Evolutionary conservation across 2,329 filamentous ascomycete genomes (phyloP).

Genomic region (Seiridium cupressi): DNA sequence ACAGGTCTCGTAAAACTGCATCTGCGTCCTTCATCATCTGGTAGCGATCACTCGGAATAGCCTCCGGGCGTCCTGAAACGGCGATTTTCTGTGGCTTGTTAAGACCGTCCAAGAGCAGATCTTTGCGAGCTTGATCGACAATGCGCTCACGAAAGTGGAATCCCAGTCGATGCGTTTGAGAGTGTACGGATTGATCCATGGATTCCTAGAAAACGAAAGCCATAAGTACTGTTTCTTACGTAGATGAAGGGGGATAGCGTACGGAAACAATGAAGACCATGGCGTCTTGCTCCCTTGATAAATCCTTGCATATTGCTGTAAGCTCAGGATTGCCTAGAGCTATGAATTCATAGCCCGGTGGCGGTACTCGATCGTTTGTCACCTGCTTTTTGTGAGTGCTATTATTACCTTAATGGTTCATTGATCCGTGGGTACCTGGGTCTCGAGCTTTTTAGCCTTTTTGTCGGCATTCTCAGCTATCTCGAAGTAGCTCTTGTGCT

Average conservation of each 20-base stretch:
- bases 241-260: slow-evolving; percentile 24
- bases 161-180: slow-evolving; percentile 55
- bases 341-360: slow-evolving; percentile 62
- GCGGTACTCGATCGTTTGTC: slow-evolving; percentile 49
- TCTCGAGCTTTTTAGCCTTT: slow-evolving; percentile 59
- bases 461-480: slow-evolving; percentile 64
- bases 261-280: slow-evolving; percentile 69
- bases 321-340: slow-evolving; percentile 61
- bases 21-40: slow-evolving; percentile 64
- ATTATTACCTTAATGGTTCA: not conserved
- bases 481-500: slow-evolving; percentile 63
- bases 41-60: slow-evolving; percentile 56
- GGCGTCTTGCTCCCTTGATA: slow-evolving; percentile 59
- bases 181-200: slow-evolving; percentile 34
- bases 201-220: slow-evolving; percentile 24
- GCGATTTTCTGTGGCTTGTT: slow-evolving; percentile 22
- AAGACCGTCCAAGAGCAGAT: slow-evolving; percentile 20
- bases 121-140: slow-evolving; percentile 50
- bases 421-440: slow-evolving; percentile 44
- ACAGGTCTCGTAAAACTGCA: slow-evolving; percentile 60
- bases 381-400: slow-evolving; percentile 39
- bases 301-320: slow-evolving; percentile 61
- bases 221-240: slow-evolving; percentile 13
- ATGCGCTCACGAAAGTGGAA: slow-evolving; percentile 60
- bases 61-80: slow-evolving; percentile 43